Evolutionary conservation across 768 basidiomycete genomes (phyloP).

Genomic region (Suillus subluteus): DNA sequence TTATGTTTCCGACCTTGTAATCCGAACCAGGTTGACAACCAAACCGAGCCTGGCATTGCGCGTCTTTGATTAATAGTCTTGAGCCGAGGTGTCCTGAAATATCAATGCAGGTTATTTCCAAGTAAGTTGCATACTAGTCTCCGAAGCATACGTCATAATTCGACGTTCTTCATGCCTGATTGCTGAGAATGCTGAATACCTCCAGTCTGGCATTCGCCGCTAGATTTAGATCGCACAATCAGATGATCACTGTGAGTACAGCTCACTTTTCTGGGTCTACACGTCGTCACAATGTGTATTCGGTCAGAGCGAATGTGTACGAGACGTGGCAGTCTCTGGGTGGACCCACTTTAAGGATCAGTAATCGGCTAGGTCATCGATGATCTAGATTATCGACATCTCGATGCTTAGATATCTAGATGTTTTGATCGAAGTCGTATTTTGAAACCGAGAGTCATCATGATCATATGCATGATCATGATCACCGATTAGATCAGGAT

Average conservation of each 20-base stretch:
- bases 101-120: background rate
- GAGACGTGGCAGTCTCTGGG: background rate
- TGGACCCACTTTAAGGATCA: background rate
- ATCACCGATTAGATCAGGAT: slow-evolving; percentile 4
- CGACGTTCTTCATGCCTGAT: background rate
- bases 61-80: background rate
- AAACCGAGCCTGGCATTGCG: background rate
- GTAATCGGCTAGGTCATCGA: background rate
- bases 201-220: background rate
- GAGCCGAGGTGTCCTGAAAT: background rate
- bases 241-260: background rate
- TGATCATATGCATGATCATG: background rate
- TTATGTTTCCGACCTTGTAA: background rate
- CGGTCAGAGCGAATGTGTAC: background rate
- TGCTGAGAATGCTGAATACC: background rate
- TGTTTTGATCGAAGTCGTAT: background rate
- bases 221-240: background rate
- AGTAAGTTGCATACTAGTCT: background rate
- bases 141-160: background rate
- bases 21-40: background rate
- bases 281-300: background rate
- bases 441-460: background rate
- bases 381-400: slow-evolving; percentile 2
- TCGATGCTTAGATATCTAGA: background rate
- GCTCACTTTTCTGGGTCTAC: background rate